These are phyloP conservation scores for Ceratorhiza oryzae-sativae DNA, from an alignment of 1,284 basidiomycete genomes.

Conservation along the genomic window DNA sequence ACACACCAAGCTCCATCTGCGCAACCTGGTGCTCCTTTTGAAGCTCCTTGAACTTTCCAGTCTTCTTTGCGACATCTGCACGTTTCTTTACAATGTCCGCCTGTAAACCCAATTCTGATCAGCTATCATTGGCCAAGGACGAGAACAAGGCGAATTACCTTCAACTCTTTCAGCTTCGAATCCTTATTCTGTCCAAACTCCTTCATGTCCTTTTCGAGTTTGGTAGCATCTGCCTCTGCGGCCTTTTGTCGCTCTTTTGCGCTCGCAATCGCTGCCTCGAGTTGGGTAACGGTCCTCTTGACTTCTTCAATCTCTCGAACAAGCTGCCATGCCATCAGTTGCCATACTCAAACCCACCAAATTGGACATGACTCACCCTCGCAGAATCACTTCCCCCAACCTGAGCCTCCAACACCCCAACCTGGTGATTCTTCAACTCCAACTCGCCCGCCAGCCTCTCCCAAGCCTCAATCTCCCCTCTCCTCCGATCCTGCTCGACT, in stretches of 20 bases:
- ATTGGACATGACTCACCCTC: constrained; percentile 60
- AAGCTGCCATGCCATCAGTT: constrained; percentile 59
- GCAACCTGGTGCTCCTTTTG: constrained; percentile 92
- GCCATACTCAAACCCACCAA: not conserved
- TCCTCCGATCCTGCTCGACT: constrained; percentile 57
- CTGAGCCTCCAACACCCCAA: constrained; percentile 83
- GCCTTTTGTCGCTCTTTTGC: constrained; percentile 80
- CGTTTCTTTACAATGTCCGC: constrained; percentile 83
- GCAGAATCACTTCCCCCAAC: constrained; percentile 89
- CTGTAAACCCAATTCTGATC: constrained; percentile 52
- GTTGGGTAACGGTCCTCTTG: constrained; percentile 70
- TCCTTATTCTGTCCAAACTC: constrained; percentile 99
- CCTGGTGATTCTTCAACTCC: constrained; percentile 90
- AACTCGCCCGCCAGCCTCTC: constrained; percentile 71
- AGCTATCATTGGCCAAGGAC: not conserved
- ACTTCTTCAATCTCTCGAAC: constrained; percentile 79
- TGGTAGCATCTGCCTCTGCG: constrained; percentile 80
- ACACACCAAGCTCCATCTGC: constrained; percentile 81
- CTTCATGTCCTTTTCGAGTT: constrained; percentile 94
- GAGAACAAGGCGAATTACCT: constrained; percentile 65
- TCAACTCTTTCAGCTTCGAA: constrained; percentile 93
- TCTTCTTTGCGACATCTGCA: constrained; percentile 79
- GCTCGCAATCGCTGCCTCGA: constrained; percentile 68
- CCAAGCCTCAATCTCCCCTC: constrained; percentile 70
- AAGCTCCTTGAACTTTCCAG: constrained; percentile 79